Base-by-base conservation (phyloP, 345 rosid species). In the Aquilaria malaccensis region DNA sequence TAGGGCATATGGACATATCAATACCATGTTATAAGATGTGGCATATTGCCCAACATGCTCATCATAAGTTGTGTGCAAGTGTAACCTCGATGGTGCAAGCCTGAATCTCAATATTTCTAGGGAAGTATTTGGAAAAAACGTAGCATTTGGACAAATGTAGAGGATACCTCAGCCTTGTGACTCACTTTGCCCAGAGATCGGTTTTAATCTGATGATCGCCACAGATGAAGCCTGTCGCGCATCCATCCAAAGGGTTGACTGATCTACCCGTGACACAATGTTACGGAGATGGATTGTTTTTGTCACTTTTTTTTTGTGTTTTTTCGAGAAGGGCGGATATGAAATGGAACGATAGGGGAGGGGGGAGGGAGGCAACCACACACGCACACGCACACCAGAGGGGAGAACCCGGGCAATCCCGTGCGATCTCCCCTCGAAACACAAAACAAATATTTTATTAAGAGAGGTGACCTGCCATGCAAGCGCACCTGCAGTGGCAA, bases 401-500 rank as follows among this genome's bases (percentile, higher is more conserved):
- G 71, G 76, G 85, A 85, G 91, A 87, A 73, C 95, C 91, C 84
- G 87, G 87, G 85, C 72, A 78, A 81, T 3, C 67, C 85, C 85
- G 79, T 87, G 89, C 97, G 95, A 83, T 65, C 97, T 81, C 95
- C 89, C 76, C 95, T 83, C 85, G 1, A 53, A 56, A 72, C 75
- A 63, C 79, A 70, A 71, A 78, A 5, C 22, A 4, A 11, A 47
- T 30, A 52, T 80, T 86, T 86, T 81, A 78, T 84, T 78, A 76
- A 66, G 71, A 45, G 9, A 22, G 53, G 63, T 72, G 95, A 87
- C 91, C 95, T 71, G 91, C 95, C 95, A 83, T 76, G 87, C 95
- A 79, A 87, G 95, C 95, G 89, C 95, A 87, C 95, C 95, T 76
- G 85, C 31, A 87, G 83, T 85, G 89, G 91, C 95, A 87, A 87